Base-by-base conservation (phyloP, 371 early-diverging fungal species). In the Mucor lusitanicus region DNA sequence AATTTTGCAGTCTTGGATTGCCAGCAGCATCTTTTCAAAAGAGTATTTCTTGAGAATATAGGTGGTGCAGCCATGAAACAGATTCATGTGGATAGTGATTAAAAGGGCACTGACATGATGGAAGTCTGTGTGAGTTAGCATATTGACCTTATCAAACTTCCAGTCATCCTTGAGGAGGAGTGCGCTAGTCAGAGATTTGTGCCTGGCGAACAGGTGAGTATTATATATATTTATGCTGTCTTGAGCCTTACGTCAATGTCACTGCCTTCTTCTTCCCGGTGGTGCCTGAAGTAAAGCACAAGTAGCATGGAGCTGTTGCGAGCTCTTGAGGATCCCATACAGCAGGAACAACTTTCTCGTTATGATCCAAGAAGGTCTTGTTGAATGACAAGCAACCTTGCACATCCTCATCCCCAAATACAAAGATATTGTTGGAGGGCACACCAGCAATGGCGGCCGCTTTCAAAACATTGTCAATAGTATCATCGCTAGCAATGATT, bases 21-120 rank as follows among this genome's bases (percentile, higher is more conserved):
- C 65, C 54, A 71, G 59, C 58, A 93, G 86, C 58, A 87, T 88
- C 7, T 60, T 55, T 1, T 44, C 73, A 17, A 91, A 78, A 58
- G 90, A 89, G 72, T 92, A 94, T 53, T 86, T 84, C 28, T 85
- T 85, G 65, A 92, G 69, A 30, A 92, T 76, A 21, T 88, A 79
- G 4, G 84, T 70, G 8, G 81, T 73, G 5, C 70, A 60, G 21
- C 82, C 78, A 59, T 59, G 63, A 21, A 74, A 79, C 7, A 76
- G 19, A 0, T 72, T 64, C n/a, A 56, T 23, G 17, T 48, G 48
- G 1, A 63, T 27, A 39, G 27, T 28, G 8, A 58, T 58, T 23
- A 58, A 5, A 13, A 68, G 44, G 13, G 63, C 42, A 27, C 69
- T 68, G 19, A 39, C 63, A 50, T 63, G 63, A 50, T 63, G 63